These are phyloP conservation scores for Fusarium sp. DNA, from an alignment of 2,329 filamentous ascomycete species.

Conservation along the genomic window DNA sequence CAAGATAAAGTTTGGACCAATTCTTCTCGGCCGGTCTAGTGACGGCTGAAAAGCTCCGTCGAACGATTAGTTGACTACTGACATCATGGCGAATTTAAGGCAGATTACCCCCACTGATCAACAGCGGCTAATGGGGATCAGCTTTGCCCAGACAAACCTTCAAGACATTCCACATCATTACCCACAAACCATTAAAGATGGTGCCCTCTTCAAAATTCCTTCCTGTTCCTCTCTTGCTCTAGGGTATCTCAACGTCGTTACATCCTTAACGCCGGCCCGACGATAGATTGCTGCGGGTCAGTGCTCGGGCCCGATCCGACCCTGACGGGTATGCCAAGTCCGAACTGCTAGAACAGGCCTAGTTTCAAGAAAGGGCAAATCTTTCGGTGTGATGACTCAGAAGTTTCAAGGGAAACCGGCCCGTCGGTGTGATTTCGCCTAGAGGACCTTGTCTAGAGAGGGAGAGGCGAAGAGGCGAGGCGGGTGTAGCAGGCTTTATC, in stretches of 20 bases:
- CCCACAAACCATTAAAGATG: background rate
- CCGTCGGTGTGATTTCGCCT: background rate
- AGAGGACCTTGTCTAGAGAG: background rate
- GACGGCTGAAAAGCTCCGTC: background rate
- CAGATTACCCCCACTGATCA: background rate
- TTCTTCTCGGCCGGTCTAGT: background rate
- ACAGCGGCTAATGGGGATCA: background rate
- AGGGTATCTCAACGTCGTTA: background rate
- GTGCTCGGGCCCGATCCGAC: background rate
- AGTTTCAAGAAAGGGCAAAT: background rate
- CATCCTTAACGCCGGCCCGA: background rate
- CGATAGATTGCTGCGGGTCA: background rate
- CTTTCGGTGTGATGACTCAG: background rate
- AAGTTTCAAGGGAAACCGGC: background rate
- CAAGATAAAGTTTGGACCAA: background rate
- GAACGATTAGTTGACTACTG: background rate
- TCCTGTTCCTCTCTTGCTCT: background rate
- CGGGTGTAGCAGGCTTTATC: background rate
- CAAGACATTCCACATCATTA: background rate
- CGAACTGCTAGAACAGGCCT: background rate
- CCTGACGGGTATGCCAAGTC: background rate
- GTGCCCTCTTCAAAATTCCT: background rate
- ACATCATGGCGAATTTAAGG: background rate
- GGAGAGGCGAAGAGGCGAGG: background rate
- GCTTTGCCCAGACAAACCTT: background rate